Conservation (phyloP, 164 flowering plant species). For the Macadamia integrifolia region DNA sequence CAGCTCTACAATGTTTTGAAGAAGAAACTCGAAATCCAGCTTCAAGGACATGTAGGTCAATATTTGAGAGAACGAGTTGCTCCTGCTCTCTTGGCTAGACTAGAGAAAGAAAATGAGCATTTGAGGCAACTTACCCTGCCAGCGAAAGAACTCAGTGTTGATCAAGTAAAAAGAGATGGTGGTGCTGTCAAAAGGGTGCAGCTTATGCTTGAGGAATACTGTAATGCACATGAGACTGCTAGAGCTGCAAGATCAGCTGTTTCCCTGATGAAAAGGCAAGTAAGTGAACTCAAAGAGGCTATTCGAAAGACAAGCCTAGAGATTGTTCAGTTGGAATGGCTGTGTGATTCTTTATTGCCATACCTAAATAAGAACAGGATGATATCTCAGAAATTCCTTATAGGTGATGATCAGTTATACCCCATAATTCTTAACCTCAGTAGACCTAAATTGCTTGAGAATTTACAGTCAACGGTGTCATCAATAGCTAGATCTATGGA, state of each 20-base stretch:
- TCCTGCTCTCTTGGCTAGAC: constrained; percentile 47
- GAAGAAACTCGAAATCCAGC: constrained; percentile 61
- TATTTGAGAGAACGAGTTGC: constrained; percentile 65
- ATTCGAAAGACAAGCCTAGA: constrained; percentile 62
- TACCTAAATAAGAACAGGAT: constrained; percentile 41
- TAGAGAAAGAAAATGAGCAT: constrained; percentile 64
- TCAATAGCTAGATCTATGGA: constrained; percentile 61
- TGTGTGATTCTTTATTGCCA: constrained; percentile 43
- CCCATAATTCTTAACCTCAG: constrained; percentile 48
- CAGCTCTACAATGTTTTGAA: constrained; percentile 58
- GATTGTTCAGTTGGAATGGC: constrained; percentile 88
- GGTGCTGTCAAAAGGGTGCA: constrained; percentile 56
- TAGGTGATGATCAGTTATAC: constrained; percentile 41
- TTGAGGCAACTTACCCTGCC: constrained; percentile 37
- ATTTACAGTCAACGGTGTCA: constrained; percentile 54
- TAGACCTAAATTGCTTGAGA: constrained; percentile 68
- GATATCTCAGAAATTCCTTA: constrained; percentile 41
- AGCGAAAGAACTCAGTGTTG: constrained; percentile 34
- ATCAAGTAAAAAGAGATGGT: constrained; percentile 41
- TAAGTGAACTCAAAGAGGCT: constrained; percentile 63
- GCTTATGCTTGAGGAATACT: constrained; percentile 81
- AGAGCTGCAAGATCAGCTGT: constrained; percentile 85
- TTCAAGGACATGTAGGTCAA: constrained; percentile 53
- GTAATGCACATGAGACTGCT: constrained; percentile 87
- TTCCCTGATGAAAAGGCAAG: constrained; percentile 62